Percentiles rank a stretch among this genome's conserved stretches.
Evolutionary conservation across 2,329 filamentous ascomycete genomes (phyloP).

Genomic region (Diaporthe ilicicola): DNA sequence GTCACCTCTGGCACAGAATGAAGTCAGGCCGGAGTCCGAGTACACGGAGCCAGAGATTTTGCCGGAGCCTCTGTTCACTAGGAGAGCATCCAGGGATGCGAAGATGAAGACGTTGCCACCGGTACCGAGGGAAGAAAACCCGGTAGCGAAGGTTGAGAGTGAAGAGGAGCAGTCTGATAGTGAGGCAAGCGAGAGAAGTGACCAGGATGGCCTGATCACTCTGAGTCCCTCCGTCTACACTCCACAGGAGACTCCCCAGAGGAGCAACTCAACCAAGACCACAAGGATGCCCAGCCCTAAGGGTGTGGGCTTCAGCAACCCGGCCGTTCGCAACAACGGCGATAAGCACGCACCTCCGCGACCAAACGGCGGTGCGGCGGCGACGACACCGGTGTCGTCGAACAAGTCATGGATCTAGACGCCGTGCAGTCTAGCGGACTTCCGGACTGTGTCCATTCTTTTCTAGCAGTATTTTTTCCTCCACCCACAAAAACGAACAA

Average conservation of each 20-base stretch:
- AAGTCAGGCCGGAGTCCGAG: constrained; percentile 13
- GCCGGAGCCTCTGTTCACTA: constrained; percentile 35
- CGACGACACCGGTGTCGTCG: constrained; percentile 14
- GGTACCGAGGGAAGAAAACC: constrained; percentile 39
- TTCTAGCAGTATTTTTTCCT: constrained; percentile 10
- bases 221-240: constrained; percentile 64
- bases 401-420: constrained; percentile 31
- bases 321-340: constrained; percentile 28
- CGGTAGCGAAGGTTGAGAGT: constrained; percentile 29
- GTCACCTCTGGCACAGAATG: constrained; percentile 41
- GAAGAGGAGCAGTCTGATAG: constrained; percentile 34
- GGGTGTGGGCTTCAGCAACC: constrained; percentile 52
- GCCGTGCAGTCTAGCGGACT: constrained; percentile 7
- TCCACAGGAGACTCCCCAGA: constrained; percentile 38
- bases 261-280: constrained; percentile 43
- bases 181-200: constrained; percentile 38
- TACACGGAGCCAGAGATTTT: constrained; percentile 27
- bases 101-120: constrained; percentile 50
- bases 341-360: constrained; percentile 22
- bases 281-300: constrained; percentile 52
- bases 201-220: constrained; percentile 41
- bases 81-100: constrained; percentile 42
- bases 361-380: constrained; percentile 16
- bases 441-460: constrained; percentile 5
- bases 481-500: background rate